Conservation (phyloP, 2,329 filamentous ascomycete species). For the Didymella glomerata region DNA sequence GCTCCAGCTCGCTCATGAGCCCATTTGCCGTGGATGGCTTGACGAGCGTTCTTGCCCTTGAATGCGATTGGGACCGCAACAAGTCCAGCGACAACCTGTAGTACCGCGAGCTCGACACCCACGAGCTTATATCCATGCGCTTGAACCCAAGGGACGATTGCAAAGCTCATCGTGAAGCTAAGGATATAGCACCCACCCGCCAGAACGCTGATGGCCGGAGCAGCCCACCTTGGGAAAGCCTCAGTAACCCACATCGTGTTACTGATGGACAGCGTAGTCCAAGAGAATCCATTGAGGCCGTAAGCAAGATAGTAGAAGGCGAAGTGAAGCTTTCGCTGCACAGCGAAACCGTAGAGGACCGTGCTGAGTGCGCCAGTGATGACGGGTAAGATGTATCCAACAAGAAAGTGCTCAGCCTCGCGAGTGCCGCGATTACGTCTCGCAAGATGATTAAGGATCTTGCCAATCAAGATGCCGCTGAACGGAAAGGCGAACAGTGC, state of each 20-base stretch:
- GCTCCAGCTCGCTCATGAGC: constrained; percentile 38
- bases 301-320: constrained; percentile 37
- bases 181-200: constrained; percentile 35
- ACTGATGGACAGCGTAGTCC: constrained; percentile 32
- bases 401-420: constrained; percentile 46
- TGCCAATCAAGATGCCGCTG: constrained; percentile 18
- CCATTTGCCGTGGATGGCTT: constrained; percentile 42
- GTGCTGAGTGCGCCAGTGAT: constrained; percentile 35
- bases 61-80: constrained; percentile 42
- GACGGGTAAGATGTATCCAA: constrained; percentile 40
- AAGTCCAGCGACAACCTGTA: constrained; percentile 45
- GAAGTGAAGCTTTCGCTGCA: constrained; percentile 26
- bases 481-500: constrained; percentile 30
- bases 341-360: constrained; percentile 37
- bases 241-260: constrained; percentile 46
- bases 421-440: constrained; percentile 39
- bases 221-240: constrained; percentile 46
- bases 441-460: constrained; percentile 30
- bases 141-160: constrained; percentile 35
- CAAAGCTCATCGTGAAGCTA: constrained; percentile 37
- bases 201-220: constrained; percentile 40
- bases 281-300: constrained; percentile 42
- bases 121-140: constrained; percentile 41
- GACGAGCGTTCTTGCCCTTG: constrained; percentile 41
- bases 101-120: constrained; percentile 46